Evolutionary conservation across 129 eudicot genomes (phyloP), one percentile per base, ranked within the genome.

Genomic region (Helichrysum umbraculigerum): DNA sequence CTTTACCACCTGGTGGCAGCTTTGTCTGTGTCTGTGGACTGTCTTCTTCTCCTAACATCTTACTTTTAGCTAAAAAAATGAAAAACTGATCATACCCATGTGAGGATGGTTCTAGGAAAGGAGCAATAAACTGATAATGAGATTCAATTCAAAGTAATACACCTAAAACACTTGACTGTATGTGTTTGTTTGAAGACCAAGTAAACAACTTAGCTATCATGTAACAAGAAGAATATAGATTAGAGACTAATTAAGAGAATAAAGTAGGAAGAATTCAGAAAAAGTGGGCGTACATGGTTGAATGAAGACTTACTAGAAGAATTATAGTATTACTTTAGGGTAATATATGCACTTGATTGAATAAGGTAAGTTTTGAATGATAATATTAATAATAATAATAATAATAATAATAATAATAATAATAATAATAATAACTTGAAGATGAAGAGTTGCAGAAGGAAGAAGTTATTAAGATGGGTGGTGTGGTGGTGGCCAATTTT

Each of bases 1-100:
- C 84, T 41, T 66, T 81, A 25, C 66, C 67, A 2, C 84, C 76
- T 75, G 63, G 7, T 0, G 54, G n/a, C 52, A 33, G 47, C n/a
- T 59, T 50, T 15, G 70, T 64, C 32, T 15, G 62, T 28, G 71
- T 68, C 12, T 35, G 52, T 28, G 81, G 39, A 32, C 74, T 79
- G 54, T 80, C 89, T 66, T 83, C 86, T 76, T 84, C 86, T 65
- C 79, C 84, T 22, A 87, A 73, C 96, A 93, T 90, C 68, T 70
- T 50, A 37, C 4, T 30, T 4, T 11, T 29, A 65, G 63, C 22
- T 69, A 39, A 58, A 51, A 81, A 54, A 68, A 72, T 76, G 60
- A 30, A 57, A 66, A 75, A 37, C 50, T 66, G 60, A 79, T 61
- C 37, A 75, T 33, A 69, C 19, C 75, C 81, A 73, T 69, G 25